These are phyloP conservation scores for Diaporthe nobilis DNA, from an alignment of 2,329 filamentous ascomycete genomes.

Conservation along the genomic window DNA sequence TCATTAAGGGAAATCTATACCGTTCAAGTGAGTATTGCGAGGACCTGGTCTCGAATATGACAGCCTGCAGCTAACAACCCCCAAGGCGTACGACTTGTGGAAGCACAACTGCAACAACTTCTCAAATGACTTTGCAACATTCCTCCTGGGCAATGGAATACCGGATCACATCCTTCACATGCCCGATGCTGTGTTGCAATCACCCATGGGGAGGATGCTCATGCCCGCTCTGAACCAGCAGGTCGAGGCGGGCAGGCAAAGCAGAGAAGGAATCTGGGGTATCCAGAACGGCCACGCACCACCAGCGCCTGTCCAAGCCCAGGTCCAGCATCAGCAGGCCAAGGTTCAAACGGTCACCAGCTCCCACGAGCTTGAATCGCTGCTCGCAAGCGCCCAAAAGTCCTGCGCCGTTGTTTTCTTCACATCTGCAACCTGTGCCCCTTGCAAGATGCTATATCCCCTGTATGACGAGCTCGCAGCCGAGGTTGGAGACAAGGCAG, in stretches of 20 bases:
- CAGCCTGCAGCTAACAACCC: slow-evolving; percentile 5
- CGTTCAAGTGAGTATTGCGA: slow-evolving; percentile 69
- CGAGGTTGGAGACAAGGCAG: slow-evolving; percentile 76
- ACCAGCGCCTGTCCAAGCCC: slow-evolving; percentile 42
- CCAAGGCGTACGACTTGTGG: slow-evolving; percentile 86
- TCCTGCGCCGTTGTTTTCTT: slow-evolving; percentile 91
- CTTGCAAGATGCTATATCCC: slow-evolving; percentile 88
- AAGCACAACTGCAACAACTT: slow-evolving; percentile 99
- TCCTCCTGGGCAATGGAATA: slow-evolving; percentile 89
- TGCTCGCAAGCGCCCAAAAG: slow-evolving; percentile 71
- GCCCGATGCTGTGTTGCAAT: slow-evolving; percentile 86
- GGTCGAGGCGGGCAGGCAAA: slow-evolving; percentile 63
- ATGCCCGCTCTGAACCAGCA: slow-evolving; percentile 76
- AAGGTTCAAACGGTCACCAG: slow-evolving; percentile 73
- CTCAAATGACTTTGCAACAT: slow-evolving; percentile 91
- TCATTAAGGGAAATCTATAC: slow-evolving; percentile 88
- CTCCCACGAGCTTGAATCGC: slow-evolving; percentile 70
- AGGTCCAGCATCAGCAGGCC: slow-evolving; percentile 53
- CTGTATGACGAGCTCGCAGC: slow-evolving; percentile 84
- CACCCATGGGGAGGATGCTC: slow-evolving; percentile 90
- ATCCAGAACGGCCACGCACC: slow-evolving; percentile 55
- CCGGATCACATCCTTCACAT: slow-evolving; percentile 89
- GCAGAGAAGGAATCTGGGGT: slow-evolving; percentile 62
- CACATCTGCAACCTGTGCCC: slow-evolving; percentile 87
- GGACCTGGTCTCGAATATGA: neutral